Evolutionary conservation across 805 yeast species (phyloP).

Genomic region (Maudiozyma bulderi): DNA sequence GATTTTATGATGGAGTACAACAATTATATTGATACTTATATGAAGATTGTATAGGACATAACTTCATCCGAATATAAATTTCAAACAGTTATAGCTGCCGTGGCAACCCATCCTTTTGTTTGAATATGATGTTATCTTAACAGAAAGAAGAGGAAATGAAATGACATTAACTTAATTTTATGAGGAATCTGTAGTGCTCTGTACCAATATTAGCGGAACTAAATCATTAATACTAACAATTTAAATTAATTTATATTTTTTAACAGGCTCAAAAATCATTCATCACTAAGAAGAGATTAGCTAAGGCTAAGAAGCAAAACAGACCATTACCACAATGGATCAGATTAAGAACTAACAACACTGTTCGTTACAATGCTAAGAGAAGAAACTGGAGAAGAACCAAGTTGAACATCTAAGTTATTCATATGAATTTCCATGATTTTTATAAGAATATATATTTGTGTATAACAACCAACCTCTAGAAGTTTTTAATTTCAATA

Average conservation of each 20-base stretch:
- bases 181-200: too few species aligned
- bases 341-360: slow-evolving; percentile 97
- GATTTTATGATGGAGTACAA: too few species aligned
- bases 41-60: too few species aligned
- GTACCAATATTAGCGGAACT: background rate
- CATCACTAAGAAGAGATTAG: slow-evolving; percentile 96
- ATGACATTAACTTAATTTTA: too few species aligned
- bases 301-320: slow-evolving; percentile 97
- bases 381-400: slow-evolving; percentile 99
- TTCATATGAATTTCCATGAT: slow-evolving; percentile 1
- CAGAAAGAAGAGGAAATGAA: too few species aligned
- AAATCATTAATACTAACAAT: background rate
- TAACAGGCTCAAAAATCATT: slow-evolving; percentile 83
- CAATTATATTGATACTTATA: too few species aligned
- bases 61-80: too few species aligned
- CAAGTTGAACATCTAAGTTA: slow-evolving; percentile 52
- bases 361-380: slow-evolving; percentile 97
- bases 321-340: slow-evolving; percentile 99
- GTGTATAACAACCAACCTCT: background rate
- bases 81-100: too few species aligned
- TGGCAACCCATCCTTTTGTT: too few species aligned
- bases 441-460: slow-evolving; percentile 5
- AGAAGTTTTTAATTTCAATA: slow-evolving; percentile 3
- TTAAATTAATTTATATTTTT: background rate
- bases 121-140: too few species aligned